Evolutionary conservation across 2,329 filamentous ascomycete genomes (phyloP).

Genomic region (Fusarium sp.): DNA sequence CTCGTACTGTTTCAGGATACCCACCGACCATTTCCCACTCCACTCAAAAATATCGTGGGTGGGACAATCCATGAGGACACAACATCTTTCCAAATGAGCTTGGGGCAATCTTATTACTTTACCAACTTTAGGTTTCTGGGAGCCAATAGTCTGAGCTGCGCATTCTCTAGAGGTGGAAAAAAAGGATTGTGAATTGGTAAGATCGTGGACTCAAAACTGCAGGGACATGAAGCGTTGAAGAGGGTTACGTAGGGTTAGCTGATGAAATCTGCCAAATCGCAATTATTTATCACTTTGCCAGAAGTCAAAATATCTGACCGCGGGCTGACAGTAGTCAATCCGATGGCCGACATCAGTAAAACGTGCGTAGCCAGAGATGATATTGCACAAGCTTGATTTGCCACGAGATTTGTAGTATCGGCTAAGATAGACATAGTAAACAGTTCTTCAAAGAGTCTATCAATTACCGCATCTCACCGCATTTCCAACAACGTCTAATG

Average conservation of each 20-base stretch:
- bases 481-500: not conserved
- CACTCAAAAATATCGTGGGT: not conserved
- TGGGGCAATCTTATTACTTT: too few relatives aligned
- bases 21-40: not conserved
- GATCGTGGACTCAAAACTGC: not conserved
- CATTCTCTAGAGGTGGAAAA: too few relatives aligned
- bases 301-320: too few relatives aligned
- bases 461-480: not conserved
- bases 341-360: not conserved
- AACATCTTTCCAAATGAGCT: not conserved
- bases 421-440: not conserved
- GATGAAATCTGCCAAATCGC: too few relatives aligned
- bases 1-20: not conserved
- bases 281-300: too few relatives aligned
- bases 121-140: not conserved
- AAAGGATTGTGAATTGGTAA: not conserved
- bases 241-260: too few relatives aligned
- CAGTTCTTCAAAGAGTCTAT: not conserved
- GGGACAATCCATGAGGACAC: not conserved
- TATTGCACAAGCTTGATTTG: not conserved
- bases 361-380: not conserved
- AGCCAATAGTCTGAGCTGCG: too few relatives aligned
- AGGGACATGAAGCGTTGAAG: not conserved
- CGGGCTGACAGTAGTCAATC: not conserved
- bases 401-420: not conserved